These are phyloP conservation scores for Euphorbia lathyris DNA, from an alignment of 345 rosid genomes.

Conservation along the genomic window DNA sequence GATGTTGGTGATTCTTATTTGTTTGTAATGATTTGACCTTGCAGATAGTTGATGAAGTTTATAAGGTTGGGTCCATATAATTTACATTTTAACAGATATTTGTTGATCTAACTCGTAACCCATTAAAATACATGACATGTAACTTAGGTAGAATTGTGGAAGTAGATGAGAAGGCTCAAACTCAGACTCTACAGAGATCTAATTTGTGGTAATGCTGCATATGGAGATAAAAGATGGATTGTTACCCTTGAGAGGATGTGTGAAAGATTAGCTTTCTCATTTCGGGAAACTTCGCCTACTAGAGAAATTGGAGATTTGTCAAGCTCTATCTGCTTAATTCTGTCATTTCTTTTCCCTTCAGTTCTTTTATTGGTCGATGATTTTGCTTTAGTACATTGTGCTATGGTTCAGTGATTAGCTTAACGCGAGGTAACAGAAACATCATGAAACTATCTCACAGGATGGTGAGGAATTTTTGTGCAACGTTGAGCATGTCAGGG, in stretches of 20 bases:
- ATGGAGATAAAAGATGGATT: constrained; percentile 66
- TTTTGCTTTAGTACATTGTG: no score
- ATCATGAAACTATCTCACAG: constrained; percentile 55
- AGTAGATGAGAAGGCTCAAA: constrained; percentile 47
- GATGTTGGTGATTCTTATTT: no score
- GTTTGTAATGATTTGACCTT: no score
- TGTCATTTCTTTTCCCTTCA: not conserved
- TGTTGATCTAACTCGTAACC: no score
- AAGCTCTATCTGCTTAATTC: no score
- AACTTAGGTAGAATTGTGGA: constrained; percentile 78
- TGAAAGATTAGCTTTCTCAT: constrained; percentile 46
- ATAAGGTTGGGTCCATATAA: no score
- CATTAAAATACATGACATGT: constrained; percentile 36
- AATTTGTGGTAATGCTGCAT: constrained; percentile 37
- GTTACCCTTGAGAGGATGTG: no score
- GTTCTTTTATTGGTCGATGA: no score
- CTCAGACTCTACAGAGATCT: constrained; percentile 53
- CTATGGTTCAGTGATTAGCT: constrained; percentile 29
- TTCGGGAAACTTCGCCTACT: constrained; percentile 8
- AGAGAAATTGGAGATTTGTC: constrained; percentile 29
- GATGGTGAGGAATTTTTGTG: constrained; percentile 58
- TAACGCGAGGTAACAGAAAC: constrained; percentile 36
- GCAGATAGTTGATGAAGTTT: no score
- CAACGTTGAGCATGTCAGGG: constrained; percentile 47
- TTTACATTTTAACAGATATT: no score